A percentile compares a stretch with the other conserved stretches of the same genome.
Evolutionary conservation across 352 stramenopile genomes (phyloP).

Genomic region (Globisporangium cystogenes): DNA sequence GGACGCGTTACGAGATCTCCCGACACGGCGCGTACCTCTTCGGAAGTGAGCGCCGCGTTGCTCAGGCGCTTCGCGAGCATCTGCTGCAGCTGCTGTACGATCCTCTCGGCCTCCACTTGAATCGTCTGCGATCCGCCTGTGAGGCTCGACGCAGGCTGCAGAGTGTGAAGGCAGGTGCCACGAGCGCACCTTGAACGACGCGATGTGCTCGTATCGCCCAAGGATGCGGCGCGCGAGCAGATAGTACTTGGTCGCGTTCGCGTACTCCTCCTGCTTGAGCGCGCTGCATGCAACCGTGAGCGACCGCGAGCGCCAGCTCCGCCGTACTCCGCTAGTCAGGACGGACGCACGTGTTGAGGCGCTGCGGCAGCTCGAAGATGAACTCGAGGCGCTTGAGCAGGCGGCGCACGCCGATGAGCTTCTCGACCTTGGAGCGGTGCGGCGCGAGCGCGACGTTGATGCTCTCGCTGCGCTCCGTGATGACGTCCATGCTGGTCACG

Average conservation of each 20-base stretch:
- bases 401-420: slow-evolving; percentile 95
- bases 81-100: slow-evolving; percentile 71
- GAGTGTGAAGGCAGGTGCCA: no score
- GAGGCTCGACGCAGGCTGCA: no score
- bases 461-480: slow-evolving; percentile 79
- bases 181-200: slow-evolving; percentile 81
- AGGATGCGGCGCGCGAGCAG: slow-evolving; percentile 82
- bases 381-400: slow-evolving; percentile 97
- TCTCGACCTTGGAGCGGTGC: slow-evolving; percentile 91
- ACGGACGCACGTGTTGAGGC: slow-evolving; percentile 63
- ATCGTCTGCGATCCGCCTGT: slow-evolving; percentile 64
- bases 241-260: slow-evolving; percentile 86
- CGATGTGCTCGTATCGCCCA: slow-evolving; percentile 84
- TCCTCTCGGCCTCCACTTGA: slow-evolving; percentile 81
- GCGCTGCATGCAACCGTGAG: slow-evolving; percentile 32
- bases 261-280: slow-evolving; percentile 86
- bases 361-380: slow-evolving; percentile 94
- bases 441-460: slow-evolving; percentile 87
- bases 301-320: no score
- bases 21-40: slow-evolving; percentile 41
- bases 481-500: slow-evolving; percentile 85
- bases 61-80: slow-evolving; percentile 52
- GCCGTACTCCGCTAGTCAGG: background rate
- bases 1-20: background rate
- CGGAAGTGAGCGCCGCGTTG: slow-evolving; percentile 34